These are phyloP conservation scores for Davidsoniella neocaledoniae DNA, from an alignment of 2,329 filamentous ascomycete species.

Conservation along the genomic window DNA sequence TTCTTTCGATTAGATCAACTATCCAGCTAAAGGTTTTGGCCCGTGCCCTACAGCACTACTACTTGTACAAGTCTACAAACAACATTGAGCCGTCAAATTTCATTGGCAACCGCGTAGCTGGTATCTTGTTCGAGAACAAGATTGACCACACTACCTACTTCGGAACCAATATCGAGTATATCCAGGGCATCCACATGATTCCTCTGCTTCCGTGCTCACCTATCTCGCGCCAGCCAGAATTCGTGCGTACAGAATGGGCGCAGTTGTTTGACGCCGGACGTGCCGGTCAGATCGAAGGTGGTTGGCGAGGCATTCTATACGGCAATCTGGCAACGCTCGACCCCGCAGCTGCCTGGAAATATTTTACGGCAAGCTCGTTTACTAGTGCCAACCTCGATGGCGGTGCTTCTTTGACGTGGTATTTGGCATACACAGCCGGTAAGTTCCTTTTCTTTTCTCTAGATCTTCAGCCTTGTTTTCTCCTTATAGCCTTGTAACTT, in stretches of 20 bases:
- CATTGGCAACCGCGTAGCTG: conserved; percentile 57
- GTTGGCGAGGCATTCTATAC: conserved; percentile 75
- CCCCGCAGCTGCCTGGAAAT: conserved; percentile 50
- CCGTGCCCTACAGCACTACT: conserved; percentile 62
- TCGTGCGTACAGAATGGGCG: conserved; percentile 72
- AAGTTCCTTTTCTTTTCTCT: conserved; percentile 20
- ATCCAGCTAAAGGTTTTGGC: conserved; percentile 68
- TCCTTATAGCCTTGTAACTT: background rate
- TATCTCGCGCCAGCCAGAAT: conserved; percentile 47
- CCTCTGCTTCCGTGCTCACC: conserved; percentile 53
- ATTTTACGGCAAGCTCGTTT: conserved; percentile 54
- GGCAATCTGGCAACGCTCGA: conserved; percentile 69
- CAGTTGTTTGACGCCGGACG: conserved; percentile 56
- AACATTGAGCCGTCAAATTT: conserved; percentile 56
- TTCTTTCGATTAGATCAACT: conserved; percentile 37
- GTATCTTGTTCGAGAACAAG: conserved; percentile 84
- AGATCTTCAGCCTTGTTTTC: background rate
- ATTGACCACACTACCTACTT: conserved; percentile 88
- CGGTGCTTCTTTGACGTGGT: conserved; percentile 73
- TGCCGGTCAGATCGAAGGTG: conserved; percentile 47
- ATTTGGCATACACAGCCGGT: conserved; percentile 63
- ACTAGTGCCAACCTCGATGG: conserved; percentile 58
- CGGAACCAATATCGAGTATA: conserved; percentile 51
- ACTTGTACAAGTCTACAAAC: conserved; percentile 60
- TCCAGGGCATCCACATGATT: conserved; percentile 71